Percentiles rank a stretch among this genome's conserved stretches.
Conservation (phyloP, 2,329 filamentous ascomycete genomes). For the Huntiella bhutanensis region DNA sequence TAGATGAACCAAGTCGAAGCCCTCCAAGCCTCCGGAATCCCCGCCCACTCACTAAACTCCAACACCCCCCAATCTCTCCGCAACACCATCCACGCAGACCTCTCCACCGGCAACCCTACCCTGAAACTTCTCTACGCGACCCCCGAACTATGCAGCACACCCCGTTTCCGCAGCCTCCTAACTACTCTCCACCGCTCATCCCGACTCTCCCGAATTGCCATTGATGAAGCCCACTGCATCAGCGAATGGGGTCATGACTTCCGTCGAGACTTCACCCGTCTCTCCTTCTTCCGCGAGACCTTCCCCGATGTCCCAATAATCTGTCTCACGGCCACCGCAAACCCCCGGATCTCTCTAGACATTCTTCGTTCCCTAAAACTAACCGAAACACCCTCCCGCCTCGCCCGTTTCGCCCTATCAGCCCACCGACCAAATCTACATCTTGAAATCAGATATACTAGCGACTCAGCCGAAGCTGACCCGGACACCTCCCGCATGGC, state of each 20-base stretch:
- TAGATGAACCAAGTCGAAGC: constrained; percentile 84
- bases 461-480: constrained; percentile 44
- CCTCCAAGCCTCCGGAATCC: constrained; percentile 52
- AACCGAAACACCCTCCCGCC: constrained; percentile 32
- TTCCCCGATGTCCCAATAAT: constrained; percentile 80
- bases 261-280: constrained; percentile 71
- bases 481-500: constrained; percentile 33
- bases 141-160: constrained; percentile 65
- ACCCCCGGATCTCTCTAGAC: constrained; percentile 60
- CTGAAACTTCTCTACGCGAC: constrained; percentile 83
- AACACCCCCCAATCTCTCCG: constrained; percentile 50
- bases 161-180: constrained; percentile 58
- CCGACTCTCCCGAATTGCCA: constrained; percentile 71
- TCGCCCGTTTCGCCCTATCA: constrained; percentile 65
- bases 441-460: constrained; percentile 72
- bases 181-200: constrained; percentile 57
- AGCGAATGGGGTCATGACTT: constrained; percentile 98
- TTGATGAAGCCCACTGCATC: constrained; percentile 93
- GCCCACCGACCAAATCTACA: constrained; percentile 74
- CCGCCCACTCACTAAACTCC: constrained; percentile 74
- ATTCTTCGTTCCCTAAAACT: constrained; percentile 60
- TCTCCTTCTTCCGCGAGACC: constrained; percentile 67
- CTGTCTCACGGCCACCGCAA: constrained; percentile 83
- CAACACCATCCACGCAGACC: constrained; percentile 54
- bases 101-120: constrained; percentile 70